phyloP scores from a whole-genome alignment of 768 basidiomycete species.

The Saitozyma podzolica region DNA sequence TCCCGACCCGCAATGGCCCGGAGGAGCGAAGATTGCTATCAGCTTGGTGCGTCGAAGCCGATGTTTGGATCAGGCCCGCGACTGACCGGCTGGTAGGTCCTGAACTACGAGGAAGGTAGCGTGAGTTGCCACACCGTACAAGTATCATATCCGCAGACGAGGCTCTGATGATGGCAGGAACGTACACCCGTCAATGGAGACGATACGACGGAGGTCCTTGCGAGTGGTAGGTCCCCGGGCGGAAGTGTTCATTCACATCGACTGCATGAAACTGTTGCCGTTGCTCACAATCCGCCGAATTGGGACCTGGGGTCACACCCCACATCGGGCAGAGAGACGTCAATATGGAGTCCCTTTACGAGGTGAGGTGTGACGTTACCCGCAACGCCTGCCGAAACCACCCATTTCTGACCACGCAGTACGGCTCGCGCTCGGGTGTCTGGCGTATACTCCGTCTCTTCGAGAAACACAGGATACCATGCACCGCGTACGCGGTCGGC shows the following conservation, averaged over 20 bases:
- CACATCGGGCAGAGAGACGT: constrained; percentile 22
- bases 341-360: constrained; percentile 41
- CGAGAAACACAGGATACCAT: constrained; percentile 27
- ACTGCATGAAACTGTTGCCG: too few species aligned
- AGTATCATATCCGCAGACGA: too few species aligned
- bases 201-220: constrained; percentile 21
- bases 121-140: too few species aligned
- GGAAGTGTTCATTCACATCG: too few species aligned
- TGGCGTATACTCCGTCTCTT: constrained; percentile 41
- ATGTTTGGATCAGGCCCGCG: too few species aligned
- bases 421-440: constrained; percentile 41
- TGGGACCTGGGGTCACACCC: constrained; percentile 26
- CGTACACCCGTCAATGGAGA: constrained; percentile 38
- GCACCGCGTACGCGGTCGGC: constrained; percentile 35
- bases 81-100: neutral
- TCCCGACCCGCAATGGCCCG: constrained; percentile 40
- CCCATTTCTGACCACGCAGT: constrained; percentile 15
- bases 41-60: constrained; percentile 19
- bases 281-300: constrained; percentile 13
- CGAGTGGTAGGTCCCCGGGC: constrained; percentile 2
- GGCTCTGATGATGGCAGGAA: constrained; percentile 32
- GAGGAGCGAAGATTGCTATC: constrained; percentile 41
- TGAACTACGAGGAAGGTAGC: too few species aligned
- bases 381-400: neutral
- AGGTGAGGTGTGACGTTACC: constrained; percentile 15